Conservation (phyloP, 805 yeast species). For the Cyberlindnera americana region DNA sequence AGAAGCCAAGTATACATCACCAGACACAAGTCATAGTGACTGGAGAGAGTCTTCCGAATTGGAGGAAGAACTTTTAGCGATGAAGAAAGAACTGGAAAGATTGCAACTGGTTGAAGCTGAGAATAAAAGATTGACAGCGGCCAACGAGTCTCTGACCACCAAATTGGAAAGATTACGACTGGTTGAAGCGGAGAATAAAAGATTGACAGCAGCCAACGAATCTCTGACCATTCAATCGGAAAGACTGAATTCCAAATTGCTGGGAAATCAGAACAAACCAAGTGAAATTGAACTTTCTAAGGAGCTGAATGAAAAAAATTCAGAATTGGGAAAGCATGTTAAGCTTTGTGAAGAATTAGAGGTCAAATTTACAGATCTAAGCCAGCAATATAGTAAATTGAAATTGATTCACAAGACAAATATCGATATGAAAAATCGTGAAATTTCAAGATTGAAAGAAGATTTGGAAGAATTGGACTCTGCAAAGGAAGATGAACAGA, state of each 20-base stretch:
- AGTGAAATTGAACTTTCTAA: background rate
- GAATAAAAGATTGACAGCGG: conserved; percentile 12
- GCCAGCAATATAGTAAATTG: conserved; percentile 12
- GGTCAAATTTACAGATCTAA: conserved; percentile 8
- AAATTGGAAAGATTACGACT: conserved; percentile 1
- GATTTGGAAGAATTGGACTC: conserved; percentile 12
- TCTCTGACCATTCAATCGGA: background rate
- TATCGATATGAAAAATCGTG: conserved; percentile 14
- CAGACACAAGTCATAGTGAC: conserved; percentile 13
- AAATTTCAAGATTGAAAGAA: conserved; percentile 11
- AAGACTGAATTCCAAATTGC: background rate
- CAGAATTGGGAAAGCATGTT: conserved; percentile 1
- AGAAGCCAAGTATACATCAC: conserved; percentile 12
- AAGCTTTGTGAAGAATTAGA: conserved; percentile 11
- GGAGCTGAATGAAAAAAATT: background rate
- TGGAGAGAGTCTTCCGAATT: conserved; percentile 8
- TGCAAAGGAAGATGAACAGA: no score
- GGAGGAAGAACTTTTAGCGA: conserved; percentile 4
- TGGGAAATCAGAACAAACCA: background rate
- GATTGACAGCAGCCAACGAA: conserved; percentile 14
- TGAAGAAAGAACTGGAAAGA: conserved; percentile 13
- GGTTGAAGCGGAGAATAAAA: conserved; percentile 9
- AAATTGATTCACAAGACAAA: conserved; percentile 15
- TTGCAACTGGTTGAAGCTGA: conserved; percentile 9
- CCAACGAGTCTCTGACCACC: conserved; percentile 7